Conservation (phyloP, 1,139 yeast genomes). For the Meyerozyma elateridarum region DNA sequence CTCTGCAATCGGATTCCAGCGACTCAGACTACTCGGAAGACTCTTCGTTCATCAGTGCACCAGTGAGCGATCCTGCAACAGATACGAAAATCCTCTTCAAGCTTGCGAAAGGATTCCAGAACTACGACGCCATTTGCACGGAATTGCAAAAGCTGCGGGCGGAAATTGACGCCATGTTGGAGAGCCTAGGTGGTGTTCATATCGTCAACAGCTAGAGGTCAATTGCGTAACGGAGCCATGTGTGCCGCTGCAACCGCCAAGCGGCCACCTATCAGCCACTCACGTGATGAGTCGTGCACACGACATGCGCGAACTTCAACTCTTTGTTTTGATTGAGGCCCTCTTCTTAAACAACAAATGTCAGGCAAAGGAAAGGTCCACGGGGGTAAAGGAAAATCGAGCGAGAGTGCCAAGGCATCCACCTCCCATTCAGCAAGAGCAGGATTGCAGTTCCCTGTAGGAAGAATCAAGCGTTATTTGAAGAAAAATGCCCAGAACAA, state of each 20-base stretch:
- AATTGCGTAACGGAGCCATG: background rate
- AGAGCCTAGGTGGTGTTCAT: slow-evolving; percentile 39
- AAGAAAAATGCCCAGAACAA: slow-evolving; percentile 90
- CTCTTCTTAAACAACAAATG: slow-evolving; percentile 44
- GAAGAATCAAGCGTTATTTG: slow-evolving; percentile 94
- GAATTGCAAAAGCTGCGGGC: slow-evolving; percentile 53
- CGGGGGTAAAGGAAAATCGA: slow-evolving; percentile 94
- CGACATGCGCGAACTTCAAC: too few relatives aligned
- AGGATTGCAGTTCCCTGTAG: slow-evolving; percentile 97
- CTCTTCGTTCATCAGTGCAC: slow-evolving; percentile 12
- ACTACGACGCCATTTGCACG: slow-evolving; percentile 71
- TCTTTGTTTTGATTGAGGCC: slow-evolving; percentile 2
- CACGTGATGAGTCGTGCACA: too few relatives aligned
- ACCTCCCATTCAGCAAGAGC: slow-evolving; percentile 96
- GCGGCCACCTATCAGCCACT: too few relatives aligned
- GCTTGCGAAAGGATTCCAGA: slow-evolving; percentile 53
- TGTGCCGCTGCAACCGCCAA: too few relatives aligned
- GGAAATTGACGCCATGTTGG: slow-evolving; percentile 50
- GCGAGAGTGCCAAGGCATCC: slow-evolving; percentile 57
- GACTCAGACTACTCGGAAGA: slow-evolving; percentile 4
- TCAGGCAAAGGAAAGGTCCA: slow-evolving; percentile 87
- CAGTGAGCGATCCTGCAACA: slow-evolving; percentile 25
- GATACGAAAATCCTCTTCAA: slow-evolving; percentile 31
- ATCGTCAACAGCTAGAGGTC: slow-evolving; percentile 36
- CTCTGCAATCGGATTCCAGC: background rate